phyloP scores from a whole-genome alignment of 306 rosid genomes.

The Prunus mume region DNA sequence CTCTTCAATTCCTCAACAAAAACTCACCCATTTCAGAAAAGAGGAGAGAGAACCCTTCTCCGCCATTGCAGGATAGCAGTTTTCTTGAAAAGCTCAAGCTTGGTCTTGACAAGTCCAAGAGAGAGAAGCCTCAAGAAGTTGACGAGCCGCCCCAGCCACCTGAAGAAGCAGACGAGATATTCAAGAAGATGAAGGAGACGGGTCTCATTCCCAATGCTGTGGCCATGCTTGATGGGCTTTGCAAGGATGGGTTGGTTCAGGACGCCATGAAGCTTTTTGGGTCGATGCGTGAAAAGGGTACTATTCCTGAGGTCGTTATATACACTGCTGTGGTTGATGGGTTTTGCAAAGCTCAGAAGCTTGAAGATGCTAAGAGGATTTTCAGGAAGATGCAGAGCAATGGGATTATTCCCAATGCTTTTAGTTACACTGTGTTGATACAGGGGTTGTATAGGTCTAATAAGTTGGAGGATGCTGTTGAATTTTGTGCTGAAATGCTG shows the following conservation, averaged over 20 bases:
- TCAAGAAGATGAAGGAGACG: conserved; percentile 89
- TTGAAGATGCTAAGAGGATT: conserved; percentile 70
- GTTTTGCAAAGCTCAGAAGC: conserved; percentile 63
- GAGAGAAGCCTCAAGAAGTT: conserved; percentile 26
- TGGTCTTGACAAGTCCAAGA: conserved; percentile 26
- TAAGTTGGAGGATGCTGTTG: conserved; percentile 50
- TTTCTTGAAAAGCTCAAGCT: conserved; percentile 79
- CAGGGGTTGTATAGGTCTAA: conserved; percentile 63
- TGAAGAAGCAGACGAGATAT: conserved; percentile 73
- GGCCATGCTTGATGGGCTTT: conserved; percentile 96
- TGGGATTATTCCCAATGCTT: conserved; percentile 76
- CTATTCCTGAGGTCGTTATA: conserved; percentile 84
- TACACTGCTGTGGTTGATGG: conserved; percentile 95
- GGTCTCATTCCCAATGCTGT: conserved; percentile 93
- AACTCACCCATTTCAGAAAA: conserved; percentile 11
- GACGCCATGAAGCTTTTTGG: conserved; percentile 93
- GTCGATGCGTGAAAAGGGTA: conserved; percentile 81
- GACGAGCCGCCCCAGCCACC: conserved; percentile 31
- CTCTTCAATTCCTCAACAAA: conserved; percentile 27
- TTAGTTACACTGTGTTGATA: conserved; percentile 64
- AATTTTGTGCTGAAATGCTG: conserved; percentile 82
- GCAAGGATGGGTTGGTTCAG: conserved; percentile 91
- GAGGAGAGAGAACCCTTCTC: conserved; percentile 18
- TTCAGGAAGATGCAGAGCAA: conserved; percentile 79
- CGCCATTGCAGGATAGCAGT: conserved; percentile 41